Conservation (phyloP, 495 filamentous ascomycete genomes). For the Penicillium herquei region DNA sequence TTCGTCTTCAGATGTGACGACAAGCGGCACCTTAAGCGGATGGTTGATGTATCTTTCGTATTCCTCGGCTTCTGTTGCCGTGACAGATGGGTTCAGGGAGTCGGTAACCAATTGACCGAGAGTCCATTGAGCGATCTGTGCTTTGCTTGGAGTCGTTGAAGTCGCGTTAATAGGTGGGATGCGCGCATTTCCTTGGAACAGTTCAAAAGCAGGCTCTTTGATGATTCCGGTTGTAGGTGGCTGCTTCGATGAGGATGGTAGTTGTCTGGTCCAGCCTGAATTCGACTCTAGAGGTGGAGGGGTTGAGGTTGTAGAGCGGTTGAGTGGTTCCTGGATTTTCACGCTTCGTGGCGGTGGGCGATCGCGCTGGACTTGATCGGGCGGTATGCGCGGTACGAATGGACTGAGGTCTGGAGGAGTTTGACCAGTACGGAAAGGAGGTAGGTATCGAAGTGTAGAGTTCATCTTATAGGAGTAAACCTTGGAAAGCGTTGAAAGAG, state of each 20-base stretch:
- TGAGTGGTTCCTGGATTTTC: slow-evolving; percentile 43
- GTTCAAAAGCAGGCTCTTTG: slow-evolving; percentile 37
- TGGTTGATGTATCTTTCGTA: slow-evolving; percentile 91
- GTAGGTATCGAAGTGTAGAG: slow-evolving; percentile 76
- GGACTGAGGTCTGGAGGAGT: slow-evolving; percentile 76
- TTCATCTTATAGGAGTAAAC: slow-evolving; percentile 90
- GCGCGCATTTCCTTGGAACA: slow-evolving; percentile 18
- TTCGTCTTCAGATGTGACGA: slow-evolving; percentile 69
- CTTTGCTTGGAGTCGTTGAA: slow-evolving; percentile 50
- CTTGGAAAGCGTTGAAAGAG: slow-evolving; percentile 81
- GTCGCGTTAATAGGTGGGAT: slow-evolving; percentile 26
- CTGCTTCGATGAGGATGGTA: slow-evolving; percentile 31
- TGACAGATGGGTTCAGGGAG: slow-evolving; percentile 77
- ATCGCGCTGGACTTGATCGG: slow-evolving; percentile 38
- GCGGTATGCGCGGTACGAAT: slow-evolving; percentile 67
- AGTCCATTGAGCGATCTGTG: slow-evolving; percentile 76
- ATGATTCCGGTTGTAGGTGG: slow-evolving; percentile 41
- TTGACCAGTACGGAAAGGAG: slow-evolving; percentile 62
- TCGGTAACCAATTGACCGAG: slow-evolving; percentile 79
- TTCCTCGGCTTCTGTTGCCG: slow-evolving; percentile 70
- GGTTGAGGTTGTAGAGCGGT: slow-evolving; percentile 3
- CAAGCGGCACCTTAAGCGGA: slow-evolving; percentile 84
- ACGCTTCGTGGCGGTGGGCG: slow-evolving; percentile 40
- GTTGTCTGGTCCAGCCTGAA: slow-evolving; percentile 28
- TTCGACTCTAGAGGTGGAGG: slow-evolving; percentile 9